Evolutionary conservation across 495 filamentous ascomycete species (phyloP).

Genomic region (Neurospora intermedia): DNA sequence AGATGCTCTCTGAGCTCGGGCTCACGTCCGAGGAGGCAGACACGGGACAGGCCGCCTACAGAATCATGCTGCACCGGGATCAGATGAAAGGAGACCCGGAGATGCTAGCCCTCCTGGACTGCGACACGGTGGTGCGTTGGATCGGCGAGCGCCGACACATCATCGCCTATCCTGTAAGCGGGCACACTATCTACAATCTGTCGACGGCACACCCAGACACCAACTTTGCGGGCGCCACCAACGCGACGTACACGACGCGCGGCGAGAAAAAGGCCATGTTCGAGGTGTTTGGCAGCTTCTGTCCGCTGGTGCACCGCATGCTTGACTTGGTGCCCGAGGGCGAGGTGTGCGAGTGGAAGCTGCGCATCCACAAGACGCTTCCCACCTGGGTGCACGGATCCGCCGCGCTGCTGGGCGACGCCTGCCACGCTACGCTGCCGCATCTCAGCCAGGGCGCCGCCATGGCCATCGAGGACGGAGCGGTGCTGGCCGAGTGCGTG

Average conservation of each 20-base stretch:
- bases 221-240: slow-evolving; percentile 61
- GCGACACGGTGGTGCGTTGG: slow-evolving; percentile 63
- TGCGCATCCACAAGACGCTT: slow-evolving; percentile 58
- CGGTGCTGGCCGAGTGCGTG: slow-evolving; percentile 58
- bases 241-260: slow-evolving; percentile 65
- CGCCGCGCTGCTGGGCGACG: slow-evolving; percentile 66
- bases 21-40: slow-evolving; percentile 51
- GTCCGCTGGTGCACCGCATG: slow-evolving; percentile 60
- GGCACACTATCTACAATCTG: slow-evolving; percentile 70
- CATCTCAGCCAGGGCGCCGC: slow-evolving; percentile 72
- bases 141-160: slow-evolving; percentile 70
- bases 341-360: slow-evolving; percentile 73
- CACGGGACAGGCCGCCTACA: slow-evolving; percentile 72
- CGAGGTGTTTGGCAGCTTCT: slow-evolving; percentile 57
- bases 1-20: slow-evolving; percentile 48
- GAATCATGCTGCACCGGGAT: slow-evolving; percentile 65
- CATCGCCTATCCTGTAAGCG: slow-evolving; percentile 70
- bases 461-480: slow-evolving; percentile 76
- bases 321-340: slow-evolving; percentile 69
- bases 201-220: slow-evolving; percentile 63
- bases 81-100: slow-evolving; percentile 58
- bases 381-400: slow-evolving; percentile 57
- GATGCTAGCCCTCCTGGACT: slow-evolving; percentile 54
- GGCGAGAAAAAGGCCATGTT: slow-evolving; percentile 61
- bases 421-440: slow-evolving; percentile 70